These are phyloP conservation scores for Moesziomyces aphidis DNA, from an alignment of 1,284 basidiomycete species.

Conservation along the genomic window DNA sequence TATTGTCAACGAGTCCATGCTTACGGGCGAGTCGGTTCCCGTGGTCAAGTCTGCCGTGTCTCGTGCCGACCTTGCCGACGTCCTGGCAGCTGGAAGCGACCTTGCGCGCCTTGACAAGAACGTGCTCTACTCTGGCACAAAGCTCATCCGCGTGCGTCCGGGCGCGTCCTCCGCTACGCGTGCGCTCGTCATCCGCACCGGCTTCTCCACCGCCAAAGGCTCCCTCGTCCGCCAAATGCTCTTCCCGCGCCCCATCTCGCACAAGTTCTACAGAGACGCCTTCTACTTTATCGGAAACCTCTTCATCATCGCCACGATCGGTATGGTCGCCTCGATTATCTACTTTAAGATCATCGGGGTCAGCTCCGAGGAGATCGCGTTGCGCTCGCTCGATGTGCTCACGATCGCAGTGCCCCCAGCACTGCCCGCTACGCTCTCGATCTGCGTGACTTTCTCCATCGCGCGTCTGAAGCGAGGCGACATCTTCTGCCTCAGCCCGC, in stretches of 20 bases:
- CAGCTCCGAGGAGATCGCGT: constrained; percentile 35
- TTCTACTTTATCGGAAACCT: constrained; percentile 41
- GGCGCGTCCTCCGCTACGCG: constrained; percentile 2
- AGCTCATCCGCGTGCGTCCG: constrained; percentile 23
- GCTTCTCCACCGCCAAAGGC: constrained; percentile 48
- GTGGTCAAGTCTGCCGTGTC: constrained; percentile 32
- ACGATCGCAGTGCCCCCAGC: constrained; percentile 42
- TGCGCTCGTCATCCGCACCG: constrained; percentile 38
- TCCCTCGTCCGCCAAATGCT: constrained; percentile 45
- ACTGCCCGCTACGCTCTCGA: constrained; percentile 31
- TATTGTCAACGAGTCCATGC: constrained; percentile 50
- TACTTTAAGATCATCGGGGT: constrained; percentile 46
- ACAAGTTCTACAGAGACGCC: constrained; percentile 43
- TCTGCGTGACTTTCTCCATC: constrained; percentile 38
- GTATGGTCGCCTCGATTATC: constrained; percentile 32
- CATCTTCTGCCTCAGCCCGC: constrained; percentile 47
- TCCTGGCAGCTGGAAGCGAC: constrained; percentile 7
- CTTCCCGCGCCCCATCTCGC: constrained; percentile 42
- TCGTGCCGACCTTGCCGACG: neutral
- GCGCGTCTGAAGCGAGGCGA: constrained; percentile 17
- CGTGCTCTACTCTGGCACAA: constrained; percentile 47
- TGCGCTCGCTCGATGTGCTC: constrained; percentile 43
- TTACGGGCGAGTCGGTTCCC: constrained; percentile 51
- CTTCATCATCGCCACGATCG: constrained; percentile 30
- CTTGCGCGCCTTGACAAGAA: constrained; percentile 29